Evolutionary conservation across 305 asterid species (phyloP).

Genomic region (Solanum hybrid): DNA sequence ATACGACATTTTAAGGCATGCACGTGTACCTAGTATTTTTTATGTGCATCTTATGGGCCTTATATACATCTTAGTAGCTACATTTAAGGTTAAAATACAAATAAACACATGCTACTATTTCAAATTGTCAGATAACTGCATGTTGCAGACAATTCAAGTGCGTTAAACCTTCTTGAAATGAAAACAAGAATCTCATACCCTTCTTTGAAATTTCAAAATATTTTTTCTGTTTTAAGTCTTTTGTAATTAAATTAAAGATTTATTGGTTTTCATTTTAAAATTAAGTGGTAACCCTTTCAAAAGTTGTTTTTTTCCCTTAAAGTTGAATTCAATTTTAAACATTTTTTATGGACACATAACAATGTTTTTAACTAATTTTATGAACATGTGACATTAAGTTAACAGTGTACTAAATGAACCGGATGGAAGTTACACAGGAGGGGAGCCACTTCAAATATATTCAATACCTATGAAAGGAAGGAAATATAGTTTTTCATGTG

Average conservation of each 20-base stretch:
- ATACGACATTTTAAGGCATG: slow-evolving; percentile 8
- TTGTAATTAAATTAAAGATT: neutral
- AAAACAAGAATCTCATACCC: neutral
- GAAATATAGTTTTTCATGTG: too few species aligned
- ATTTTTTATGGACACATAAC: too few species aligned
- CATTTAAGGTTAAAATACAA: too few species aligned
- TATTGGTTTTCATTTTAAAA: too few species aligned
- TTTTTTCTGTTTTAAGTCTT: too few species aligned
- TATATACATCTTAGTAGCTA: neutral
- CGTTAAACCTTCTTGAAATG: neutral
- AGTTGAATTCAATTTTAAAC: neutral
- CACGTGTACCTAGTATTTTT: neutral
- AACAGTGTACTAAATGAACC: too few species aligned
- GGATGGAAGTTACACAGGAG: too few species aligned
- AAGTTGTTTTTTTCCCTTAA: neutral
- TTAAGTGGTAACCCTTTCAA: neutral
- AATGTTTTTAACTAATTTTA: too few species aligned
- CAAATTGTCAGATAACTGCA: too few species aligned
- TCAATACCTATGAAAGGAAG: too few species aligned
- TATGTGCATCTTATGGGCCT: neutral
- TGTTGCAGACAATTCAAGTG: neutral
- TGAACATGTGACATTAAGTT: too few species aligned
- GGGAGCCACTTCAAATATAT: too few species aligned
- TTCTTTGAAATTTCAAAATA: neutral
- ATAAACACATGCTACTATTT: neutral